Evolutionary conservation across 106 monocot genomes (phyloP).

Genomic region (Gastrodia elata): DNA sequence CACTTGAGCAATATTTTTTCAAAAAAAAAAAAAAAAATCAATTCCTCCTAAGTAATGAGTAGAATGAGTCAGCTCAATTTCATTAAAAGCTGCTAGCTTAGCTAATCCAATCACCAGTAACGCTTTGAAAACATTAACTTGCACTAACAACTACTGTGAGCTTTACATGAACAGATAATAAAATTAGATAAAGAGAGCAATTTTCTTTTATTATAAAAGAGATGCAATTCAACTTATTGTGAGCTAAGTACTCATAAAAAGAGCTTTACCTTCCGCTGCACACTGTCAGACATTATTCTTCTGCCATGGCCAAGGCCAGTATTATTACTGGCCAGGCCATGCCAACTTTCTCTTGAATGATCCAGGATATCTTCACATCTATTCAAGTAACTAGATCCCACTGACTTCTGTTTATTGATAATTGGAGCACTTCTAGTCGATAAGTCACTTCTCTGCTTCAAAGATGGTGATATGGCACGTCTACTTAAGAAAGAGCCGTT

Average conservation of each 20-base stretch:
- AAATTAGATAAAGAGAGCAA: no score
- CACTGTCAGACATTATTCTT: conserved; percentile 53
- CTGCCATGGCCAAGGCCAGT: conserved; percentile 16
- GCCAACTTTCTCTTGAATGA: conserved; percentile 61
- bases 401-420: conserved; percentile 24
- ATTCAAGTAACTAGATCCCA: conserved; percentile 37
- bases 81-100: no score
- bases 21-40: background rate
- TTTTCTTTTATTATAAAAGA: no score
- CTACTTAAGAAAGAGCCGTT: conserved; percentile 22
- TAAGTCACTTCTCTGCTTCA: conserved; percentile 40
- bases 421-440: conserved; percentile 39
- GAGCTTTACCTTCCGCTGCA: conserved; percentile 71
- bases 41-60: background rate
- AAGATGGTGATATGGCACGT: conserved; percentile 15
- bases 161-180: no score
- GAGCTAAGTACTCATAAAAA: background rate
- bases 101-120: no score
- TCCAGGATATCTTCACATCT: conserved; percentile 36
- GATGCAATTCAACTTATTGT: background rate
- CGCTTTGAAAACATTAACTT: no score
- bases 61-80: background rate
- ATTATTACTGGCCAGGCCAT: conserved; percentile 19
- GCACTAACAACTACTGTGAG: no score
- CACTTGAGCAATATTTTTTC: background rate